Conservation (phyloP, 169 alveolate genomes). For the Ichthyophthirius multifiliis region DNA sequence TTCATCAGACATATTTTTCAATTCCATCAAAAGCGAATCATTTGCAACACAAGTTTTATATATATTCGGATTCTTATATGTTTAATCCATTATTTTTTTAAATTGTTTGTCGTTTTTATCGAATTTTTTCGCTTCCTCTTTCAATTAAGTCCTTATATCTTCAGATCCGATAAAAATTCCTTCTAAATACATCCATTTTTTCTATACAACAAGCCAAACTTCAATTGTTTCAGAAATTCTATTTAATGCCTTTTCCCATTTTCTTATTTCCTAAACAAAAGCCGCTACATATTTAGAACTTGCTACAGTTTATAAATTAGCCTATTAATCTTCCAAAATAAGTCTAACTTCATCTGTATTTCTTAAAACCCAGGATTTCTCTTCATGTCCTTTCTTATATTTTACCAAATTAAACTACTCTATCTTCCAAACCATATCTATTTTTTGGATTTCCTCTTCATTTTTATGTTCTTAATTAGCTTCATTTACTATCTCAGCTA, state of each 20-base stretch:
- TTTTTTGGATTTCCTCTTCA: slow-evolving; percentile 86
- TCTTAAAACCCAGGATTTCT: slow-evolving; percentile 80
- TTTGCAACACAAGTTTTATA: slow-evolving; percentile 78
- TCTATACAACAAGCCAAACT: slow-evolving; percentile 87
- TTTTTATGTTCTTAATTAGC: slow-evolving; percentile 87
- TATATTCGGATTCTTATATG: slow-evolving; percentile 83
- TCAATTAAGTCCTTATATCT: slow-evolving; percentile 92
- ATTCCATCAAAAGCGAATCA: slow-evolving; percentile 81
- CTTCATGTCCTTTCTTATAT: slow-evolving; percentile 84
- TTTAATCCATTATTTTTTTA: slow-evolving; percentile 86
- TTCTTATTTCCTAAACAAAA: slow-evolving; percentile 83
- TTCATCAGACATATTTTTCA: slow-evolving; percentile 83
- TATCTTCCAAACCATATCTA: slow-evolving; percentile 88
- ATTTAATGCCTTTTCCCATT: slow-evolving; percentile 91
- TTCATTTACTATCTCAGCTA: slow-evolving; percentile 89
- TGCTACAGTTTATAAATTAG: slow-evolving; percentile 87
- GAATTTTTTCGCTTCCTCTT: slow-evolving; percentile 93
- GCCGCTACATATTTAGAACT: slow-evolving; percentile 87
- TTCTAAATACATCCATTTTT: slow-evolving; percentile 91
- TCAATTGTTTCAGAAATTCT: slow-evolving; percentile 89
- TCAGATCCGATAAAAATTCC: slow-evolving; percentile 91
- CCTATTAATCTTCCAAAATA: slow-evolving; percentile 89
- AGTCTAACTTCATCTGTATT: slow-evolving; percentile 88
- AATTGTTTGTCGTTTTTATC: slow-evolving; percentile 84
- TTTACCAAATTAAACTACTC: slow-evolving; percentile 77